Base-by-base conservation (phyloP, 192 early-diverging fungal genomes). In the Podila epicladia region DNA sequence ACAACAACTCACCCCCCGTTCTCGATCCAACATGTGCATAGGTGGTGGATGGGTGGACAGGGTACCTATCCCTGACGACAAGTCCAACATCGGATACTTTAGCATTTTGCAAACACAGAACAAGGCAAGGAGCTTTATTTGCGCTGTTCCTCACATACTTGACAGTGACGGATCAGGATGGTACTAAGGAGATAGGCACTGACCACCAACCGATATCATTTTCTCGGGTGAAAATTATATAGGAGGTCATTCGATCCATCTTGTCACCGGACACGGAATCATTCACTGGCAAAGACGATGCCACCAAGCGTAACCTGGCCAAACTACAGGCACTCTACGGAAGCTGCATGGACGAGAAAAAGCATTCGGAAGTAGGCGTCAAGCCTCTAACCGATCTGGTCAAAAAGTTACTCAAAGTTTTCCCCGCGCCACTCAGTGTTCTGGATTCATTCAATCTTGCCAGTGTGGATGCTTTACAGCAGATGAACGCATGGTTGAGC, bases 41-140 rank as follows among this genome's bases (percentile, higher is more conserved):
- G 89, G 89, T 60, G 90, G 90, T n/a, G 88, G 87, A 35, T 93
- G 89, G 82, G 64, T 88, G 57, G 67, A 82, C 48, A 71, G 69
- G 15, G 64, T 89, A 33, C 60, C 84, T 5, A 91, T 94, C 59
- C 90, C 92, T 15, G 87, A 89, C 28, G 90, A 91, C 72, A 85
- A 90, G 73, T 73, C 89, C 1, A 57, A 69, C 20, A 62, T 83
- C 29, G 82, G 82, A 32, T 75, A 85, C 38, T 89, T 90, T 53
- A 65, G 76, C 51, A 64, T 69, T 1, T 41, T 90, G 58, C 71
- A 59, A 15, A 72, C 88, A 63, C 62, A 85, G 5, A 90, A 90
- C 64, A 68, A 86, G 62, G 86, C 64, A 79, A 74, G 59, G 63
- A 11, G 5, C 26, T 35, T 33, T 37, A 31, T 24, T 20, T 37